Evolutionary conservation across 1,284 basidiomycete species (phyloP).

Genomic region (Moesziomyces sp.): DNA sequence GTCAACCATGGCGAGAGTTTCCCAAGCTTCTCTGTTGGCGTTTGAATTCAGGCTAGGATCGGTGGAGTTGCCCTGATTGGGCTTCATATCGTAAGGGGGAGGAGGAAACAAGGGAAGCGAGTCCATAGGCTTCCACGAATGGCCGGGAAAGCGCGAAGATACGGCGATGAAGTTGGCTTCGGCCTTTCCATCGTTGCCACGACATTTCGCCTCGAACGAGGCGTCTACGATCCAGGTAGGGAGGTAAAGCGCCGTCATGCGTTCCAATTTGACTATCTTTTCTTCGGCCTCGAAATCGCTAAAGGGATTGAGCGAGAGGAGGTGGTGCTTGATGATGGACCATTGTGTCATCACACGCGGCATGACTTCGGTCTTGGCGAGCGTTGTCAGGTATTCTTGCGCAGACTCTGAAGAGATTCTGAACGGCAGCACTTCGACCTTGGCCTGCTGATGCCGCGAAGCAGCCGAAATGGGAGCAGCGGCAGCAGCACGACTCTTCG

Average conservation of each 20-base stretch:
- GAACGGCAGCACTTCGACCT: constrained; percentile 44
- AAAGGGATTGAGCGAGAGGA: constrained; percentile 15
- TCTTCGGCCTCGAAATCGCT: constrained; percentile 10
- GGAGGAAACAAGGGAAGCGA: constrained; percentile 37
- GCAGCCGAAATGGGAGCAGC: constrained; percentile 3
- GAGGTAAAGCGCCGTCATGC: constrained; percentile 42
- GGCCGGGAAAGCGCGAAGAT: constrained; percentile 30
- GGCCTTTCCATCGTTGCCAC: constrained; percentile 40
- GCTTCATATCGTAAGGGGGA: constrained; percentile 29
- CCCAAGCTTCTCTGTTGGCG: constrained; percentile 11
- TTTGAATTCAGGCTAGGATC: constrained; percentile 9
- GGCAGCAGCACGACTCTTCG: neutral
- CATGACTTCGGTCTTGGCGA: constrained; percentile 29
- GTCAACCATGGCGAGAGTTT: constrained; percentile 37
- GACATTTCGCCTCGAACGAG: constrained; percentile 42
- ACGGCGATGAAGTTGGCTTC: constrained; percentile 37
- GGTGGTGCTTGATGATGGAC: constrained; percentile 22
- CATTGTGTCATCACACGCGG: constrained; percentile 24
- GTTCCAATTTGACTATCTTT: constrained; percentile 27
- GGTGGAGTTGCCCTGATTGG: constrained; percentile 4
- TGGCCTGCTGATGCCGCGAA: constrained; percentile 31
- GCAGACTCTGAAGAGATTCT: constrained; percentile 28
- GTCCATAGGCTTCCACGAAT: constrained; percentile 51
- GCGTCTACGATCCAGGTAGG: constrained; percentile 47
- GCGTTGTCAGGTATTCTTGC: constrained; percentile 16